Percentiles rank a stretch among this genome's conserved stretches.
phyloP scores from a whole-genome alignment of 2,329 filamentous ascomycete genomes.

The Apiospora marii region DNA sequence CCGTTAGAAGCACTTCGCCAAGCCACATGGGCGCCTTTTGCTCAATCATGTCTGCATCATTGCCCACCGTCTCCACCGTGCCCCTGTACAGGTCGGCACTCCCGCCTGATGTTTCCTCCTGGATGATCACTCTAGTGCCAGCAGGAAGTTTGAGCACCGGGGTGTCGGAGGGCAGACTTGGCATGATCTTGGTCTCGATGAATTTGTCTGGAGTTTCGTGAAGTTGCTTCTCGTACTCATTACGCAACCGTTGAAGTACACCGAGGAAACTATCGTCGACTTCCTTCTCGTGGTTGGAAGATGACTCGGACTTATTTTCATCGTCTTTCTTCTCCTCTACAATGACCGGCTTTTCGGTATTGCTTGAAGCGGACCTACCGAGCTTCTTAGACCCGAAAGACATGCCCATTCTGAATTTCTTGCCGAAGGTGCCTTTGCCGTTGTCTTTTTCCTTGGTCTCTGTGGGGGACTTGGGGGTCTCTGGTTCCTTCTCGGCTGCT shows the following conservation, averaged over 20 bases:
- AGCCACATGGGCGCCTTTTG: constrained; percentile 91
- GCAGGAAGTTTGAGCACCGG: constrained; percentile 77
- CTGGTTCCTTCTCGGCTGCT: constrained; percentile 51
- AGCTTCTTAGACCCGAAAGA: constrained; percentile 87
- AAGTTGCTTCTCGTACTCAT: constrained; percentile 76
- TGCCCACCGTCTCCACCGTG: constrained; percentile 78
- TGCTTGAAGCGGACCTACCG: constrained; percentile 70
- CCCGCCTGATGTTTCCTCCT: constrained; percentile 72
- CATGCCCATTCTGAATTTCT: constrained; percentile 46
- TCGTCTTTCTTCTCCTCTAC: constrained; percentile 78
- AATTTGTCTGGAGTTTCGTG: constrained; percentile 60
- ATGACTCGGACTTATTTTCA: constrained; percentile 64
- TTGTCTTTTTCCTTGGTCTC: constrained; percentile 66
- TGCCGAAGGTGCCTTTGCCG: constrained; percentile 61
- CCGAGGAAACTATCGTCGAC: constrained; percentile 80
- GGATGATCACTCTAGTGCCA: constrained; percentile 72
- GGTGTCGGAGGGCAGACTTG: constrained; percentile 76
- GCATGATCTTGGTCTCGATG: constrained; percentile 70
- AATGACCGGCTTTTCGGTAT: constrained; percentile 75
- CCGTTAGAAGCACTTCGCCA: constrained; percentile 81
- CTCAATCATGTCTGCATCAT: constrained; percentile 84
- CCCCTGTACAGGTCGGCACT: constrained; percentile 90
- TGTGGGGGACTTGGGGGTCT: constrained; percentile 56
- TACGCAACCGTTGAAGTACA: constrained; percentile 74
- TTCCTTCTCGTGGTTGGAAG: constrained; percentile 72